Conservation (phyloP, 352 stramenopile genomes). For the Phytophthora kernoviae region DNA sequence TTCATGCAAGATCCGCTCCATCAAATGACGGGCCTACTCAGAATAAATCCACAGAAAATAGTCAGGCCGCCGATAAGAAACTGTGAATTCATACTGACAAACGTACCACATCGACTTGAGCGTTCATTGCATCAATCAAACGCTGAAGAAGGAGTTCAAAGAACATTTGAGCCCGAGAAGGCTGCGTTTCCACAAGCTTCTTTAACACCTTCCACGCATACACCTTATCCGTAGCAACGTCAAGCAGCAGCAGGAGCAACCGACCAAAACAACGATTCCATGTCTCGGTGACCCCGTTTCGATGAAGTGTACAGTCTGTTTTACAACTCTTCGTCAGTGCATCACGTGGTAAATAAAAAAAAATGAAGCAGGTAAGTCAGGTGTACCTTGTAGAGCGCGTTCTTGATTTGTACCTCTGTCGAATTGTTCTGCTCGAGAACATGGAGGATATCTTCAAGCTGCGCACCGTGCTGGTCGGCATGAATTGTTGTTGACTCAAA, state of each 20-base stretch:
- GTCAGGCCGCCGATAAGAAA: not conserved
- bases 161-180: slow-evolving; percentile 50
- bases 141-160: slow-evolving; percentile 64
- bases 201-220: slow-evolving; percentile 63
- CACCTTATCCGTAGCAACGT: slow-evolving; percentile 48
- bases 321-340: slow-evolving; percentile 9
- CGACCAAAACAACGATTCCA: slow-evolving; percentile 52
- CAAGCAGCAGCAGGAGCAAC: slow-evolving; percentile 48
- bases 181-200: slow-evolving; percentile 46
- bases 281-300: slow-evolving; percentile 28
- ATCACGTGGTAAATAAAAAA: not conserved
- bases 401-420: slow-evolving; percentile 39
- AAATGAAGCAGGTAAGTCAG: not conserved
- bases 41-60: not conserved
- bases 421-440: slow-evolving; percentile 57
- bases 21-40: slow-evolving; percentile 52
- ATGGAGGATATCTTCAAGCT: slow-evolving; percentile 53
- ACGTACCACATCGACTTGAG: slow-evolving; percentile 51
- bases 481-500: slow-evolving; percentile 5
- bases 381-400: slow-evolving; percentile 55
- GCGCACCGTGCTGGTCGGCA: slow-evolving; percentile 13
- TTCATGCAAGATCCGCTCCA: slow-evolving; percentile 49
- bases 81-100: not conserved
- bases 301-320: slow-evolving; percentile 41
- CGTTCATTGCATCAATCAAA: slow-evolving; percentile 51